Evolutionary conservation across 2,329 filamentous ascomycete species (phyloP), one percentile per base, ranked within the genome.

Genomic region (Sclerotinia spermophila): DNA sequence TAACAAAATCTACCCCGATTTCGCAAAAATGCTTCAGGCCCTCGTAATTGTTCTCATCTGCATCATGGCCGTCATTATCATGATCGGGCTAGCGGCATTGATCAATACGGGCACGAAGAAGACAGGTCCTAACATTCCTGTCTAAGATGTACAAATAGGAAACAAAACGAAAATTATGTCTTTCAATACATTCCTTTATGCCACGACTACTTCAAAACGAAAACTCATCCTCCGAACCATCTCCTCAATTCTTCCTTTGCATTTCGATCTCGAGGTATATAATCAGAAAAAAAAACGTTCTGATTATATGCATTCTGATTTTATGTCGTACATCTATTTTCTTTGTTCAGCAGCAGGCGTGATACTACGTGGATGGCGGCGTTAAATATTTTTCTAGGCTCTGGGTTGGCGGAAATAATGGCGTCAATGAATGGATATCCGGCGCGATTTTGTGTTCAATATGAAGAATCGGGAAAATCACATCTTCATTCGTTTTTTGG

Each of bases 21-120:
- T 30, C 45, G 62, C 62, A 53, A 65, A 38, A 21, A 65, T 65
- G 62, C 45, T 65, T 53, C 62, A 65, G 45, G 53, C 62, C 17
- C 33, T 65, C 62, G 45, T 65, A 33, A 65, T 65, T 48, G 62
- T 53, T 3, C 62, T 65, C 45, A 65, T 65, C n/a, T 65, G 62
- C 35, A 65, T 65, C 44, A 2, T 53, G 2, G 62, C 62, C 38
- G 62, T 65, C 5, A 21, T 65, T 27, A 0, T 65, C 33, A 1
- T 53, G 33, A 65, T 65, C 45, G 62, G 62, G 53, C 24, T 65
- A n/a, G 62, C 62, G 19, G 62, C 62, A 53, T 53, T 65, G 62
- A 65, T 65, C 24, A 65, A 53, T 21, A 53, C 45, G 30, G 61
- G 33, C 40, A 40, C 62, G 8, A 53, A 30, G 62, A 65, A 24